Evolutionary conservation across 2,329 filamentous ascomycete species (phyloP).

Genomic region (Metarhizium guizhouense): DNA sequence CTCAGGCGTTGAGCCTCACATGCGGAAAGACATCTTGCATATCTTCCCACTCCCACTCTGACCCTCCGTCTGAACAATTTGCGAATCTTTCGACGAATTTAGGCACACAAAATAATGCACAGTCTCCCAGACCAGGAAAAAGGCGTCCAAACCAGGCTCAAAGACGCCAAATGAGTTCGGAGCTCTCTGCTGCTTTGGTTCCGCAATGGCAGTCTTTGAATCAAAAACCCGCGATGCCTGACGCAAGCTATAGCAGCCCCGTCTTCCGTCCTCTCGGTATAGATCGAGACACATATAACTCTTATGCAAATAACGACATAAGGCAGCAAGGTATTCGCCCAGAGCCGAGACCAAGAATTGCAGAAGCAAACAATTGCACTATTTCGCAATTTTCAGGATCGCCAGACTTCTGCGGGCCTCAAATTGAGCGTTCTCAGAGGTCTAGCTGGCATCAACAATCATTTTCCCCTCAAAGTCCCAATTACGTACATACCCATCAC

Average conservation of each 20-base stretch:
- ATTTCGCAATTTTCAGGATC: background rate
- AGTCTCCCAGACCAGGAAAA: constrained; percentile 5
- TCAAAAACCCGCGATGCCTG: background rate
- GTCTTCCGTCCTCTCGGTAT: background rate
- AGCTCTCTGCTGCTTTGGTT: constrained; percentile 48
- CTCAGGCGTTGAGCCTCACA: background rate
- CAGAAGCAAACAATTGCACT: background rate
- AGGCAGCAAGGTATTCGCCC: background rate
- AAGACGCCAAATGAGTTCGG: constrained; percentile 52
- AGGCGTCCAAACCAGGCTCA: constrained; percentile 47
- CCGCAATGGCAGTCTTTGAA: constrained; percentile 15
- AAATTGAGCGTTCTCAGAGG: background rate
- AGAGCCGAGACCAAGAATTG: background rate
- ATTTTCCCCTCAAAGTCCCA: background rate
- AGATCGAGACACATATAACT: background rate
- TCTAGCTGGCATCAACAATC: background rate
- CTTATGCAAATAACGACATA: background rate
- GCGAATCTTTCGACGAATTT: background rate
- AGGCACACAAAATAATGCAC: constrained; percentile 9
- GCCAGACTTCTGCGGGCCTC: background rate
- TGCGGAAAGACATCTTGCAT: background rate
- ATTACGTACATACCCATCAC: constrained; percentile 6
- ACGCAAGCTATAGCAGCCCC: background rate
- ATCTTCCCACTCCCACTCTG: background rate
- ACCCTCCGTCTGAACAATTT: background rate